These are phyloP conservation scores for Vanrija sp. DNA, from an alignment of 1,284 basidiomycete genomes.

Conservation along the genomic window DNA sequence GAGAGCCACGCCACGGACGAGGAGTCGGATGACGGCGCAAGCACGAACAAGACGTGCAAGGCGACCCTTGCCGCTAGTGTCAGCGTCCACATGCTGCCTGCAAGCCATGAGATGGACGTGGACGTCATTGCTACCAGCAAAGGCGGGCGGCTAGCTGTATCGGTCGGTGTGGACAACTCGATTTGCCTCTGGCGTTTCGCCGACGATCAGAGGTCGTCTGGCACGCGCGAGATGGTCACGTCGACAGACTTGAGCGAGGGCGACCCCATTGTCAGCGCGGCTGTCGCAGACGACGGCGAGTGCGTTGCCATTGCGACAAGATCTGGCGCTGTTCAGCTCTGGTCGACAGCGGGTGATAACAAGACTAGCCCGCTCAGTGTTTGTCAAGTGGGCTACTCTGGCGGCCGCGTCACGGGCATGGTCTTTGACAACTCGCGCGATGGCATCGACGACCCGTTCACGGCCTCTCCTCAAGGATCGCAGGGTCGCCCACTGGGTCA, in stretches of 20 bases:
- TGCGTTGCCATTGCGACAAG: slow-evolving; percentile 12
- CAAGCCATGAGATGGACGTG: slow-evolving; percentile 72
- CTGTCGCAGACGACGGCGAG: slow-evolving; percentile 13
- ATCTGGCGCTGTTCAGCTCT: slow-evolving; percentile 7
- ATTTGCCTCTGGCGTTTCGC: slow-evolving; percentile 41
- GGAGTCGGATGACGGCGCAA: slow-evolving; percentile 8
- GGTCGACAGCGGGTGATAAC: slow-evolving; percentile 11
- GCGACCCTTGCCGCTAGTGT: not conserved
- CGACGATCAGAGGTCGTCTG: slow-evolving; percentile 13
- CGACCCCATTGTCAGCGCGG: slow-evolving; percentile 24
- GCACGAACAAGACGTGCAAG: not conserved
- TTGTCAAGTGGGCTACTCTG: not conserved
- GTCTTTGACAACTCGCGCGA: slow-evolving; percentile 9
- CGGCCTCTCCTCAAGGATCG: slow-evolving; percentile 4
- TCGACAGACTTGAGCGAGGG: slow-evolving; percentile 7
- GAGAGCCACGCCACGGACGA: slow-evolving; percentile 18
- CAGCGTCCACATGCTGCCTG: slow-evolving; percentile 66
- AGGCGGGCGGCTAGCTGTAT: slow-evolving; percentile 61
- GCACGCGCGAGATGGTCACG: slow-evolving; percentile 26
- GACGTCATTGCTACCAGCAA: slow-evolving; percentile 69
- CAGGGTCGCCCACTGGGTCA: not conserved
- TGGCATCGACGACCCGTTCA: slow-evolving; percentile 15
- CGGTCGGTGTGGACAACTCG: slow-evolving; percentile 67
- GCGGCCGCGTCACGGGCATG: not conserved
- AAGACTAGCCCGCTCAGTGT: slow-evolving; percentile 6